Conservation (phyloP, 139 green algal genomes). For the Asterochloris sp. region DNA sequence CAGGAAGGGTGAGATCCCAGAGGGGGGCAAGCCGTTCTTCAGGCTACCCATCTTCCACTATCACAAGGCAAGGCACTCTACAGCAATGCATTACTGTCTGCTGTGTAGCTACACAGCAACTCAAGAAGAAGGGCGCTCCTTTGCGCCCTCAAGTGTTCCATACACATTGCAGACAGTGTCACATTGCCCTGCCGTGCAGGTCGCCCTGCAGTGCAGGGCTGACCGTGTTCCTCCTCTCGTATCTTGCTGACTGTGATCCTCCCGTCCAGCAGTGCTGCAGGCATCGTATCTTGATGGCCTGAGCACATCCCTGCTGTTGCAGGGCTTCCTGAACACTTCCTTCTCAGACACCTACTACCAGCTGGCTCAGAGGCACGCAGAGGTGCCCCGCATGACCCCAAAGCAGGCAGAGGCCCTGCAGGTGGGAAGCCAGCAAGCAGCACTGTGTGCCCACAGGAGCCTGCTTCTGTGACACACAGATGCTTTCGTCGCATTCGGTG, state of each 20-base stretch:
- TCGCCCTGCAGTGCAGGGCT: too few species aligned
- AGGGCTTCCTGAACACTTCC: slow-evolving; percentile 42
- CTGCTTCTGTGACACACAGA: too few species aligned
- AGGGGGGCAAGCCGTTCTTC: slow-evolving; percentile 51
- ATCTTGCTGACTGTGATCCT: neutral
- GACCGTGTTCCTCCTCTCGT: neutral
- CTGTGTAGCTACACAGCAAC: neutral
- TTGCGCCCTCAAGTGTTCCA: neutral
- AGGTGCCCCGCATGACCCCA: slow-evolving; percentile 43
- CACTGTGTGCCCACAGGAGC: too few species aligned
- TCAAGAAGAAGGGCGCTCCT: neutral
- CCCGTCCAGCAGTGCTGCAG: neutral
- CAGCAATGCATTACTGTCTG: neutral
- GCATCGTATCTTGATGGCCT: neutral
- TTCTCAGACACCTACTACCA: slow-evolving; percentile 46
- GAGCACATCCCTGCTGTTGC: neutral
- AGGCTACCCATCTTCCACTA: slow-evolving; percentile 51
- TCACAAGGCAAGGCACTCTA: slow-evolving; percentile 15
- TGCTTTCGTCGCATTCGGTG: slow-evolving; percentile 12
- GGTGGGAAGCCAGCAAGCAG: neutral
- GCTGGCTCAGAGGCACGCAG: slow-evolving; percentile 33
- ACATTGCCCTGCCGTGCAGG: too few species aligned
- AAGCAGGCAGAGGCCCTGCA: slow-evolving; percentile 39
- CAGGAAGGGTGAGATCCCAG: slow-evolving; percentile 41
- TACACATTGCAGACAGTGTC: neutral